Evolutionary conservation across 208 protist genomes (phyloP), one percentile per base, ranked within the genome.

Genomic region (Tritrichomonas foetus): DNA sequence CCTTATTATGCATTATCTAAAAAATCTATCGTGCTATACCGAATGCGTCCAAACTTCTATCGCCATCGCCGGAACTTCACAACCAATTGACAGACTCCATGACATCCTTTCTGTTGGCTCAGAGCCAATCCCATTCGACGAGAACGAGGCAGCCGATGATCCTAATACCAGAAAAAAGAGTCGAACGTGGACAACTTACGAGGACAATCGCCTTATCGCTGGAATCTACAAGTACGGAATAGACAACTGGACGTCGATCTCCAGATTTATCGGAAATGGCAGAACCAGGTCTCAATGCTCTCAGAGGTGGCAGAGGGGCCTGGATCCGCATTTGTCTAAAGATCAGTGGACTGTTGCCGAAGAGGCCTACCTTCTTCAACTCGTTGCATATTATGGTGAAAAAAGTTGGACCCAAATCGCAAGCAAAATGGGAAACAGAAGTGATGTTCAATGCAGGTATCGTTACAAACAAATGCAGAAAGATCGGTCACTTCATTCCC

Each of bases 361-460:
- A 89, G 78, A 89, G 11, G 44, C 27, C 2, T 20, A 27, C 8
- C 57, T 89, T 39, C 41, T 89, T n/a, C 20, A 50, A 53, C 3
- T 33, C 5, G 78, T 89, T 36, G 27, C 53, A 50, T n/a, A 89
- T 8, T 61, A 89, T 20, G 78, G 78, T n/a, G 78, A 89, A n/a
- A 20, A 57, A n/a, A 82, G 78, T 39, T 89, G 78, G 78, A 89
- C 41, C 33, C 44, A 89, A 89, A 47, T 89, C 11, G 33, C 78
- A 44, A n/a, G 41, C 0, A 27, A 53, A 9, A 47, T 89, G 0
- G 27, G 11, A 57, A 33, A 30, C n/a, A 9, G 78, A n/a, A 53
- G n/a, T 57, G 78, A 89, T 50, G 27, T 89, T 20, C 78, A 89
- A 89, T 89, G 78, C 78, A 25, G 78, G n/a, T 89, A 89, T n/a